Evolutionary conservation across 78 protist species (phyloP).

Genomic region (slime mould (Dictyostelium discoideum)): DNA sequence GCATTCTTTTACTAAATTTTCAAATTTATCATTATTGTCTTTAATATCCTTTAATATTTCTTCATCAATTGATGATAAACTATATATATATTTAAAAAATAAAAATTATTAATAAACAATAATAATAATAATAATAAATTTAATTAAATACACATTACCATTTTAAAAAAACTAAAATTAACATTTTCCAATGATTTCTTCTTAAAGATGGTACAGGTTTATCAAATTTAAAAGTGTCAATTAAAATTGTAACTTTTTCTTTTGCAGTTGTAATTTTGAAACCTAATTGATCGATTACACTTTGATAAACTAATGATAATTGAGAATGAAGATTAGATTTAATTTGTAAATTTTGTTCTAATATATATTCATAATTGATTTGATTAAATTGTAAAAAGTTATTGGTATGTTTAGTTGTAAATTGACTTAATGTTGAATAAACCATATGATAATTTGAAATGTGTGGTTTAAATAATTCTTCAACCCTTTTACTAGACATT

Average conservation of each 20-base stretch:
- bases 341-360: slow-evolving; percentile 37
- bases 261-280: background rate
- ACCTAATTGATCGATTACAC: background rate
- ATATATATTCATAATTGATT: background rate
- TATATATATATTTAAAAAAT: background rate
- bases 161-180: slow-evolving; percentile 38
- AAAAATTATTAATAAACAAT: background rate
- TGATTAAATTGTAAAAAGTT: background rate
- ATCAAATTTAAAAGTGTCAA: slow-evolving; percentile 48
- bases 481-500: background rate
- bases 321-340: slow-evolving; percentile 31
- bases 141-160: background rate
- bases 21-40: background rate
- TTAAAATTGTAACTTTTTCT: background rate
- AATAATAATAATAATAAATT: too few species aligned
- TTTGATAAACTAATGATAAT: slow-evolving; percentile 5
- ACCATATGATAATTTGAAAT: slow-evolving; percentile 50
- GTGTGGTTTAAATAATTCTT: background rate
- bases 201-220: slow-evolving; percentile 61
- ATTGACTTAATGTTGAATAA: slow-evolving; percentile 49
- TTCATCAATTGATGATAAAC: background rate
- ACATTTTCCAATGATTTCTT: slow-evolving; percentile 58
- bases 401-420: slow-evolving; percentile 19
- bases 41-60: background rate
- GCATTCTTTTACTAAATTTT: background rate